Percentiles rank a stretch among this genome's conserved stretches.
Conservation (phyloP, 345 rosid genomes). For the Erodium maritimum region DNA sequence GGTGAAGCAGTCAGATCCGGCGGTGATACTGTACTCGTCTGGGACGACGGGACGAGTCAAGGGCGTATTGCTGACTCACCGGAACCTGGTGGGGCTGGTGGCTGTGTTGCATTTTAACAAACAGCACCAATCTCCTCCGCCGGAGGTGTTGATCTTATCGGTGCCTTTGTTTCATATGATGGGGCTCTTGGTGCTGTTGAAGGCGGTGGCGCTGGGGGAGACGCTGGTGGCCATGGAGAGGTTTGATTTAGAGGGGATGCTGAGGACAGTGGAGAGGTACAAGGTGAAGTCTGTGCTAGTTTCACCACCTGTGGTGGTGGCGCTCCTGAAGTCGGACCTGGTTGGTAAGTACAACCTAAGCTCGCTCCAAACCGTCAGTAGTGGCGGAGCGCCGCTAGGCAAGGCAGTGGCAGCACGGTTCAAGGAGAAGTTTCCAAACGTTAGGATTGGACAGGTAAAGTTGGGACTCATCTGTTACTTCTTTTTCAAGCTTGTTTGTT, state of each 20-base stretch:
- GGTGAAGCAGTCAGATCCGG: slow-evolving; percentile 20
- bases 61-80: slow-evolving; percentile 29
- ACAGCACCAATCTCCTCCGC: background rate
- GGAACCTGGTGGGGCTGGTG: slow-evolving; percentile 11
- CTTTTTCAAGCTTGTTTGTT: background rate
- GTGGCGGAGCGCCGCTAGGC: slow-evolving; percentile 83
- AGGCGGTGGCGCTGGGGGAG: slow-evolving; percentile 30
- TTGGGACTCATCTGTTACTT: no score
- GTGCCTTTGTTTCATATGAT: slow-evolving; percentile 43
- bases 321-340: slow-evolving; percentile 52
- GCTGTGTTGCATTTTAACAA: background rate
- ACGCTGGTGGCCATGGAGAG: slow-evolving; percentile 31
- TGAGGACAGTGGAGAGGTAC: slow-evolving; percentile 36
- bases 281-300: slow-evolving; percentile 54
- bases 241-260: slow-evolving; percentile 38
- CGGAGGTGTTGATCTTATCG: background rate
- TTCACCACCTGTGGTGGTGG: slow-evolving; percentile 69
- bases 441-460: slow-evolving; percentile 50
- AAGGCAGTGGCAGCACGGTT: slow-evolving; percentile 54
- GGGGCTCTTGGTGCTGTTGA: slow-evolving; percentile 34
- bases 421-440: slow-evolving; percentile 42
- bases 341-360: slow-evolving; percentile 53
- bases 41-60: slow-evolving; percentile 34
- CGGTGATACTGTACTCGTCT: slow-evolving; percentile 28
- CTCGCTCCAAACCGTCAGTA: slow-evolving; percentile 39